Conservation (phyloP, 139 green algal genomes). For the Chlamydomonas sp. region DNA sequence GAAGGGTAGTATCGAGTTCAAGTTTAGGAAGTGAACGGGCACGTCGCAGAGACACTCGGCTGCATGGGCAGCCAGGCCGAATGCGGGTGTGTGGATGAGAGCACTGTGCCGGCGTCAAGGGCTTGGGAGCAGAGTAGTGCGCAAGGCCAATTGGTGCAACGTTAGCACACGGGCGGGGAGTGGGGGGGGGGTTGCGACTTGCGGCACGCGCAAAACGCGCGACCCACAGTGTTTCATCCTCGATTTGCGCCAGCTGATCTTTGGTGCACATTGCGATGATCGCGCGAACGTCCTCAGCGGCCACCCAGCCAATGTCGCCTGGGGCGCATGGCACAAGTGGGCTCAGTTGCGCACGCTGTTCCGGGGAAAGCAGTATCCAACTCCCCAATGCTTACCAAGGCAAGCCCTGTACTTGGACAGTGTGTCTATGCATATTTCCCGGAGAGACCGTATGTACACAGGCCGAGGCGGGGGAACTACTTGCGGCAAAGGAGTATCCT, state of each 20-base stretch:
- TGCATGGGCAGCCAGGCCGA: too few species aligned
- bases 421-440: background rate
- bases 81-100: too few species aligned
- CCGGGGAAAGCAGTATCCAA: background rate
- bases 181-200: background rate
- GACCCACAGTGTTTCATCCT: constrained; percentile 23
- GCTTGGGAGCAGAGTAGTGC: too few species aligned
- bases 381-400: background rate
- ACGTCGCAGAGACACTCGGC: too few species aligned
- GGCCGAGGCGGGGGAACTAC: too few species aligned
- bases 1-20: too few species aligned
- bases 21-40: too few species aligned
- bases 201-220: background rate
- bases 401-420: constrained; percentile 1
- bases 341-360: background rate
- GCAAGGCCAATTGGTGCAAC: too few species aligned
- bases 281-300: background rate
- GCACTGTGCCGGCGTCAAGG: too few species aligned
- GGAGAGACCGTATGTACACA: background rate
- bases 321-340: background rate
- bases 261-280: background rate
- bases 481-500: too few species aligned
- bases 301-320: constrained; percentile 26
- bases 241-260: constrained; percentile 7
- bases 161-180: background rate